phyloP scores from a whole-genome alignment of 345 rosid genomes.

The Salix koriyanagi region DNA sequence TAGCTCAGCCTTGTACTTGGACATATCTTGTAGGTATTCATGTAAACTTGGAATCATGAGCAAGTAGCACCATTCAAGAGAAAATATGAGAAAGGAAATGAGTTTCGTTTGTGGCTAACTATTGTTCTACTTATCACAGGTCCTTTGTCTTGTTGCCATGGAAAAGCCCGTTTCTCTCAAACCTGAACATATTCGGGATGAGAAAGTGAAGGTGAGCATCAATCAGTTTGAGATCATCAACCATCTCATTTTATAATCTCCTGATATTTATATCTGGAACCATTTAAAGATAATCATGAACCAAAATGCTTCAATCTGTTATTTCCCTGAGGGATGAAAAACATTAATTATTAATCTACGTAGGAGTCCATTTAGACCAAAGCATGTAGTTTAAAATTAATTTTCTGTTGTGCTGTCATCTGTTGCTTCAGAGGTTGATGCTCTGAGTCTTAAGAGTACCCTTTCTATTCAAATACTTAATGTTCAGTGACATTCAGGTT shows the following conservation, averaged over 20 bases:
- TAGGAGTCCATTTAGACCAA: neutral
- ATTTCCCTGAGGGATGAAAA: neutral
- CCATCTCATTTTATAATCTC: slow-evolving; percentile 5
- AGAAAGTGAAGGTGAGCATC: slow-evolving; percentile 87
- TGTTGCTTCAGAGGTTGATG: slow-evolving; percentile 3
- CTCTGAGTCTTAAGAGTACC: neutral
- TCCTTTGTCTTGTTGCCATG: slow-evolving; percentile 94
- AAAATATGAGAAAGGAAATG: neutral
- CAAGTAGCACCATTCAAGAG: neutral
- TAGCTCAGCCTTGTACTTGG: neutral
- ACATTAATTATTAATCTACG: too few relatives aligned
- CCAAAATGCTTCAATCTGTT: neutral
- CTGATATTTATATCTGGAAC: neutral
- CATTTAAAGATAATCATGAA: slow-evolving; percentile 1
- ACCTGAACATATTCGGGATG: slow-evolving; percentile 97
- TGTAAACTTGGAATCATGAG: neutral
- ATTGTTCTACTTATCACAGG: slow-evolving; percentile 40
- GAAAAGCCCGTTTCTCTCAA: slow-evolving; percentile 95
- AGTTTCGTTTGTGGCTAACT: neutral
- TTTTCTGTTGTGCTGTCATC: neutral
- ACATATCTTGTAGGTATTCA: neutral
- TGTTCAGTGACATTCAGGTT: slow-evolving; percentile 48
- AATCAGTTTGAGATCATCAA: slow-evolving; percentile 3
- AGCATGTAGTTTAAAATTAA: neutral
- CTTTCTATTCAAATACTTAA: slow-evolving; percentile 17